These are phyloP conservation scores for Phoenix roebelenii DNA, from an alignment of 176 grass and related monocot species.

Conservation along the genomic window DNA sequence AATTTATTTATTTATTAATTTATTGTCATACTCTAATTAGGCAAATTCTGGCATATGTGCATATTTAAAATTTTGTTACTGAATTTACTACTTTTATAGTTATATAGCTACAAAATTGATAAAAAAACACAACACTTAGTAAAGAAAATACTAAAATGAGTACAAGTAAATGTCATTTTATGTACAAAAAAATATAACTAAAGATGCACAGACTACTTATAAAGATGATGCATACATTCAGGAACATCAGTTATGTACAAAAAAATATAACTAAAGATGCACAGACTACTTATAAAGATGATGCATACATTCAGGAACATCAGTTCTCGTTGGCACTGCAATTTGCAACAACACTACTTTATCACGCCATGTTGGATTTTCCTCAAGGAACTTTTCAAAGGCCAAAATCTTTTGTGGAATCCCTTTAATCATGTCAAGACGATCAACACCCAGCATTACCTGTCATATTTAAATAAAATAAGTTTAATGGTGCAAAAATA, in stretches of 20 bases:
- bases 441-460: conserved; percentile 99
- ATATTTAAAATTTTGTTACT: too few relatives aligned
- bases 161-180: too few relatives aligned
- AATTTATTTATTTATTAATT: too few relatives aligned
- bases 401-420: conserved; percentile 99
- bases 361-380: conserved; percentile 71
- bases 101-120: too few relatives aligned
- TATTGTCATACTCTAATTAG: too few relatives aligned
- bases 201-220: too few relatives aligned
- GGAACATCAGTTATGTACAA: conserved; percentile 59
- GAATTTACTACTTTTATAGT: too few relatives aligned
- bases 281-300: conserved; percentile 4
- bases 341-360: conserved; percentile 96
- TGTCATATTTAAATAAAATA: conserved; percentile 19
- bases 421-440: conserved; percentile 99
- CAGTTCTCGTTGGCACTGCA: conserved; percentile 97
- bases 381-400: conserved; percentile 99
- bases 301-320: conserved; percentile 88
- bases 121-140: too few relatives aligned
- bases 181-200: too few relatives aligned
- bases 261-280: too few relatives aligned
- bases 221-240: conserved; percentile 59
- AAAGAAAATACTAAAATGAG: too few relatives aligned
- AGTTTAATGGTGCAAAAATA: conserved; percentile 21
- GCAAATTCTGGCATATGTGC: too few relatives aligned